Base-by-base conservation (phyloP, 441 rosid genomes). In the Erodium trifolium region DNA sequence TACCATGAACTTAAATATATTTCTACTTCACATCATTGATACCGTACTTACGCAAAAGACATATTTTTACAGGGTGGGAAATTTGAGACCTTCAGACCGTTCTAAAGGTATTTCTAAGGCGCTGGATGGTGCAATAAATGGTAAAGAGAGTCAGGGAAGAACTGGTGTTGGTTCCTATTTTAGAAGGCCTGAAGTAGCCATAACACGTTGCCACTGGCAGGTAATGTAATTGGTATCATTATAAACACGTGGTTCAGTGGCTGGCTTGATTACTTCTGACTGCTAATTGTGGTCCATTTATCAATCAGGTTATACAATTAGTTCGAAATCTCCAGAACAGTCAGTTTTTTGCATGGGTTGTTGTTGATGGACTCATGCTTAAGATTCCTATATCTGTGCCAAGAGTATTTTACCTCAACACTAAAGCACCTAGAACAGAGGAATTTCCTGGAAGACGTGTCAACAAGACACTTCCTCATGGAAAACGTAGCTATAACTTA, bases 201-300 rank as follows among this genome's bases (percentile, higher is more conserved):
- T 94, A 79, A 83, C 94, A 71, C 82, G 82, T 67, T 82, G 87
- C 80, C 83, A 90, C 71, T 94, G 99, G 99, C 97, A 94, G 94
- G 99, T 83, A 77, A 70, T 9, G 69, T 39, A 68, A 27, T 63
- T 72, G 51, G 16, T 67, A 78, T 31, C 35, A 11, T 73, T 70
- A 39, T 47, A 59, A 66, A 67, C 55, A 70, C 72, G 45, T 74
- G 65, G 63, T 68, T 70, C 67, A 41, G 45, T 41, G 2, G 10
- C 45, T 41, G 45, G 69, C 71, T 39, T 68, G 70, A 62, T 70
- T 70, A 66, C 45, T 76, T 75, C 70, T 74, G 76, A 73, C 68
- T 68, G 66, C 71, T 49, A 67, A 71, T 66, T 71, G 13, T 72
- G 65, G 9, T 70, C 47, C 49, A 77, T 65, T 16, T 9, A 43